Evolutionary conservation across 495 filamentous ascomycete species (phyloP), one percentile per base, ranked within the genome.

Genomic region (Filosporella fistucella): DNA sequence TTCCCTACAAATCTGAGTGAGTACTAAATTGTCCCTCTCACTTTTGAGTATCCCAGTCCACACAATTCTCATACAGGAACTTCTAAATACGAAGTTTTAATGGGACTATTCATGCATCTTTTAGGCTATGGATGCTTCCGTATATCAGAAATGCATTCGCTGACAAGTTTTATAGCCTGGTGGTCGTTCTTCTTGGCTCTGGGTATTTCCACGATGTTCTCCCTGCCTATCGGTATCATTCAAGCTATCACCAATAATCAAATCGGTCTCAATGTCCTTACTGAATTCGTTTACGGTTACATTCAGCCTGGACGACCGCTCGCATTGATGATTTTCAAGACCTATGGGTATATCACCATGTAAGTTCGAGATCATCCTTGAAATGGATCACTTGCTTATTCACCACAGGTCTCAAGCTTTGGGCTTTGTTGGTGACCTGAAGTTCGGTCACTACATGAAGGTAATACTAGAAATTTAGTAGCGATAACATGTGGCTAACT

Each of bases 281-380:
- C 84, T 3, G 84, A 87, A 62, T 87, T 87, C 49, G 68, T 89
- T 39, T 81, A 76, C 24, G 84, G 84, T 0, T 86, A 86, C 60
- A 83, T 84, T 18, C 81, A 84, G 47, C 76, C 82, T 1, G 84
- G 84, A 2, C 61, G 73, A 20, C 83, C 84, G 0, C 49, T 87
- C 12, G 84, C 79, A 0, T 71, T 85, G 30, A 87, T 87, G 83
- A 69, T 85, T 53, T 88, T 88, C 67, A 87, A 88, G 61, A 85
- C 83, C 13, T 85, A 84, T 50, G 82, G 83, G 32, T 88, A 82
- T 57, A 83, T 85, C 52, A 84, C 81, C 30, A 78, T 84, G 67
- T 71, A 45, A 43, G 47, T 26, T 2, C n/a, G 9, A 16, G 11
- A 2, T 5, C 12, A 7, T 5, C n/a, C 3, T 37, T 23, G 14